Percentiles rank a stretch among this genome's conserved stretches.
These are phyloP conservation scores for Acmispon strigosus DNA, from an alignment of 306 rosid genomes.

Conservation along the genomic window DNA sequence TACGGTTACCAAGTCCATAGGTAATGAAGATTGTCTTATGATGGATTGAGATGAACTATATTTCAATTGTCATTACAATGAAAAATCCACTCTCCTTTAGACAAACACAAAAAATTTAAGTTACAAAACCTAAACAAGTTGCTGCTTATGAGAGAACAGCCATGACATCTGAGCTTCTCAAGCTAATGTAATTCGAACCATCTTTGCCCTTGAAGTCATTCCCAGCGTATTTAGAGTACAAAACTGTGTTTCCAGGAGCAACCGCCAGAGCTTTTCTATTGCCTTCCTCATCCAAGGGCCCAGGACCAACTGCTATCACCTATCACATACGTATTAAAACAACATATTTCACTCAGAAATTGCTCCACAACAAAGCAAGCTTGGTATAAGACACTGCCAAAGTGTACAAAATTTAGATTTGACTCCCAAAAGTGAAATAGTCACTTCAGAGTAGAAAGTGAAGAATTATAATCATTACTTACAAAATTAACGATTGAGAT, in stretches of 20 bases:
- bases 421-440: no score
- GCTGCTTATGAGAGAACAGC: slow-evolving; percentile 63
- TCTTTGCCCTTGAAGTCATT: slow-evolving; percentile 91
- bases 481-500: no score
- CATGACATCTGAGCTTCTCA: slow-evolving; percentile 69
- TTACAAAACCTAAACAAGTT: background rate
- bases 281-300: slow-evolving; percentile 69
- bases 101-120: slow-evolving; percentile 5
- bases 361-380: background rate
- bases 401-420: background rate
- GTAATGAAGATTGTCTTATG: background rate
- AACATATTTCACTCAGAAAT: background rate
- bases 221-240: slow-evolving; percentile 83
- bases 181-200: slow-evolving; percentile 62
- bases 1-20: background rate
- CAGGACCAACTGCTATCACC: slow-evolving; percentile 73
- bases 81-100: slow-evolving; percentile 9
- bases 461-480: no score
- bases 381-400: background rate
- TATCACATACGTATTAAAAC: slow-evolving; percentile 8
- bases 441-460: no score
- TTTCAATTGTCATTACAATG: slow-evolving; percentile 13
- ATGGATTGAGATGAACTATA: slow-evolving; percentile 17
- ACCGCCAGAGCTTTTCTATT: slow-evolving; percentile 52
- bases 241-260: slow-evolving; percentile 48